phyloP scores from a whole-genome alignment of 1,139 yeast genomes.

The Debaryomyces udenii region DNA sequence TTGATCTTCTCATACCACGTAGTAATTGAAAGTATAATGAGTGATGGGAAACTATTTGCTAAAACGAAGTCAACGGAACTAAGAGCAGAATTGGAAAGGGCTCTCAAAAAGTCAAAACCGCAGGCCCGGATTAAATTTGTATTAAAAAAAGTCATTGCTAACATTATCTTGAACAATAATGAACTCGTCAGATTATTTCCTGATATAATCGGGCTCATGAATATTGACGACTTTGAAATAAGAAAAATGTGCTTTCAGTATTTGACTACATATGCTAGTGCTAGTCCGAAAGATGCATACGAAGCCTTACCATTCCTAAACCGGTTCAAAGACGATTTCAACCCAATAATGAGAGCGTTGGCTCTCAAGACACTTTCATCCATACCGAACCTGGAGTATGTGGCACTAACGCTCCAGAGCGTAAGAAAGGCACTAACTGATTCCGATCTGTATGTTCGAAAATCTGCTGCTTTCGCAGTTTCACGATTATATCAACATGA shows the following conservation, averaged over 20 bases:
- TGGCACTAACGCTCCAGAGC: slow-evolving; percentile 33
- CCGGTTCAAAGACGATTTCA: slow-evolving; percentile 48
- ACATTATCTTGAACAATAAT: slow-evolving; percentile 77
- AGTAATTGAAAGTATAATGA: slow-evolving; percentile 31
- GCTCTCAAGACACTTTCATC: slow-evolving; percentile 69
- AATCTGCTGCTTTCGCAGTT: slow-evolving; percentile 70
- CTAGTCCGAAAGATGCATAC: slow-evolving; percentile 55
- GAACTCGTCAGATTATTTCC: slow-evolving; percentile 72
- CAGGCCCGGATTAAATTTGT: slow-evolving; percentile 56
- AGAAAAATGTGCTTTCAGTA: slow-evolving; percentile 69
- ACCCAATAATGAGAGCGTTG: slow-evolving; percentile 43
- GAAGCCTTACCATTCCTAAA: slow-evolving; percentile 60
- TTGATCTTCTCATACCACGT: too few relatives aligned
- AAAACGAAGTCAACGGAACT: slow-evolving; percentile 57
- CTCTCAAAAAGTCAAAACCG: slow-evolving; percentile 56
- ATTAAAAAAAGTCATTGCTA: slow-evolving; percentile 77
- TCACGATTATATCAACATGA: slow-evolving; percentile 69
- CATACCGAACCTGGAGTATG: slow-evolving; percentile 56
- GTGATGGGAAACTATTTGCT: slow-evolving; percentile 47
- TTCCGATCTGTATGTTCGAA: slow-evolving; percentile 62
- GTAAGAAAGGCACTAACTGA: slow-evolving; percentile 47
- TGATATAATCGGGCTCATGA: slow-evolving; percentile 65
- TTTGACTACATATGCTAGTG: slow-evolving; percentile 59
- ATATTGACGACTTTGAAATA: slow-evolving; percentile 68
- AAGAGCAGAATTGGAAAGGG: slow-evolving; percentile 55